A percentile compares a stretch with the other conserved stretches of the same genome.
Conservation (phyloP, 2,329 filamentous ascomycete species). For the Fusarium clavum region DNA sequence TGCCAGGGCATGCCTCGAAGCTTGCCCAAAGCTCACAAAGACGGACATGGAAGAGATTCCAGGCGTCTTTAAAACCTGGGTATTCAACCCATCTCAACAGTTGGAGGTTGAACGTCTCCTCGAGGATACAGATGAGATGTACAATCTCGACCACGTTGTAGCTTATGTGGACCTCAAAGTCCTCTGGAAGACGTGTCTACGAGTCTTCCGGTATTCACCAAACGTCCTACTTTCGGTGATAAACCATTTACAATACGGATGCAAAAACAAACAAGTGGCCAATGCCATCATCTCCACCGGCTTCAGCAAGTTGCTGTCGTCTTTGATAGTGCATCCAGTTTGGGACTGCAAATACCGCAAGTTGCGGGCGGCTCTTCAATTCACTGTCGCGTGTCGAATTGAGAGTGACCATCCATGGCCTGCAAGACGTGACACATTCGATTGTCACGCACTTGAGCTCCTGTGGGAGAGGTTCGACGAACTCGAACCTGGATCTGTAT, state of each 20-base stretch:
- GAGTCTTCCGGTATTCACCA: neutral
- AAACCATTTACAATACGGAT: neutral
- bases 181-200: neutral
- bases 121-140: too few species aligned
- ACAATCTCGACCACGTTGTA: too few species aligned
- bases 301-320: neutral
- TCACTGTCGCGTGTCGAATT: neutral
- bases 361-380: neutral
- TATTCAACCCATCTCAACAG: too few species aligned
- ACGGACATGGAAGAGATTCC: too few species aligned
- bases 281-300: accelerated
- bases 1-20: too few species aligned
- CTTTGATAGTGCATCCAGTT: neutral
- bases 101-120: too few species aligned
- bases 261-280: accelerated
- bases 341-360: neutral
- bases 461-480: too few species aligned
- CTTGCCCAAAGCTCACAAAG: accelerated
- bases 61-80: accelerated
- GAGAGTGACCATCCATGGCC: neutral
- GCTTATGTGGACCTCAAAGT: too few species aligned
- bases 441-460: too few species aligned
- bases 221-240: neutral
- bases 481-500: neutral
- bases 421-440: neutral